A percentile compares a stretch with the other conserved stretches of the same genome.
Evolutionary conservation across 495 filamentous ascomycete species (phyloP).

Genomic region (Hyaloscypha variabilis): DNA sequence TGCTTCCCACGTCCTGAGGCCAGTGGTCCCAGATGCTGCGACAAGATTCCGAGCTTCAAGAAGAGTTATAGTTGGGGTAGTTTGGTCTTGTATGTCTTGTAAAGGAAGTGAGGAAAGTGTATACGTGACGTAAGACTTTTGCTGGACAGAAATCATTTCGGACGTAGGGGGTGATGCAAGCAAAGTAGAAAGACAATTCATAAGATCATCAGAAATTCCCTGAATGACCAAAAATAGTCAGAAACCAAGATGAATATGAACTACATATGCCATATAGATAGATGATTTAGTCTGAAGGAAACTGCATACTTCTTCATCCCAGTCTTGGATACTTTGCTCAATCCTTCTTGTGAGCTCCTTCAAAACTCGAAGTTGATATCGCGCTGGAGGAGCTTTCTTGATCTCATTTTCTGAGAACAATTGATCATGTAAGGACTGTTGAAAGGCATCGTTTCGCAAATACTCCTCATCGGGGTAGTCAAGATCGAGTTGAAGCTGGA

Average conservation of each 20-base stretch:
- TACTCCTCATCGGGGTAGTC: constrained; percentile 54
- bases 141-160: constrained; percentile 65
- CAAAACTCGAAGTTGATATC: constrained; percentile 72
- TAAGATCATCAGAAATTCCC: constrained; percentile 78
- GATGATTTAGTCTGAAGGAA: not conserved
- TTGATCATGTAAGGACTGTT: constrained; percentile 61
- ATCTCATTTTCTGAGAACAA: constrained; percentile 63
- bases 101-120: constrained; percentile 45
- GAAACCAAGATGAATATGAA: constrained; percentile 24
- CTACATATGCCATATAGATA: constrained; percentile 16
- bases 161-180: constrained; percentile 61
- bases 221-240: constrained; percentile 40
- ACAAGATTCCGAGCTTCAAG: constrained; percentile 77
- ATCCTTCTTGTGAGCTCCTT: constrained; percentile 68
- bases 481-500: constrained; percentile 62
- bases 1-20: constrained; percentile 92
- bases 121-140: constrained; percentile 77
- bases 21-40: constrained; percentile 77
- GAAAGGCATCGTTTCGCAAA: constrained; percentile 56
- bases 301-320: constrained; percentile 78
- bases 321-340: constrained; percentile 70
- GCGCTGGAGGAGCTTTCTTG: constrained; percentile 55
- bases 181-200: constrained; percentile 59
- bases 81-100: constrained; percentile 15
- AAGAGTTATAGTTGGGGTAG: constrained; percentile 48